Evolutionary conservation across 2,329 filamentous ascomycete species (phyloP).

Genomic region (Tolypocladium inflatum): DNA sequence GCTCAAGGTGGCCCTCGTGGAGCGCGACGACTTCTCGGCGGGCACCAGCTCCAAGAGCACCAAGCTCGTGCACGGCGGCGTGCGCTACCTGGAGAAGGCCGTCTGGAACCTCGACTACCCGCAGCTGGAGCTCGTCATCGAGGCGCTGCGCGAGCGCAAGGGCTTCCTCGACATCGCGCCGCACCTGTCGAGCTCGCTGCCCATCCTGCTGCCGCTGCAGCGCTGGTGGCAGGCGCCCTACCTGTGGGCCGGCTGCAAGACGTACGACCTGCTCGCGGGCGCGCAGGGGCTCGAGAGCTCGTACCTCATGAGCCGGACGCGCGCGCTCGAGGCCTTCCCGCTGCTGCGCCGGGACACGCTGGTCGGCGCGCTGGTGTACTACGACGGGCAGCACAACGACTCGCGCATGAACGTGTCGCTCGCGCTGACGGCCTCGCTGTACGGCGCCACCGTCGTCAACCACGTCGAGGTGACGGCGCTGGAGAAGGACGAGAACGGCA

Average conservation of each 20-base stretch:
- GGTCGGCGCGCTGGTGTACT: slow-evolving; percentile 74
- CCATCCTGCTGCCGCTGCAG: slow-evolving; percentile 74
- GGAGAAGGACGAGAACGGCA: slow-evolving; percentile 60
- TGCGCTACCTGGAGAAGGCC: slow-evolving; percentile 78
- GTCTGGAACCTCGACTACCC: slow-evolving; percentile 79
- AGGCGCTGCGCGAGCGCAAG: slow-evolving; percentile 72
- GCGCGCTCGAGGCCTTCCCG: slow-evolving; percentile 68
- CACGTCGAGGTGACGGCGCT: slow-evolving; percentile 70
- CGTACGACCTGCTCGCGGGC: slow-evolving; percentile 73
- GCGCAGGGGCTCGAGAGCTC: slow-evolving; percentile 76
- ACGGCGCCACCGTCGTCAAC: slow-evolving; percentile 72
- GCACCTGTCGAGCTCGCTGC: slow-evolving; percentile 71
- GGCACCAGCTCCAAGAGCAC: slow-evolving; percentile 83
- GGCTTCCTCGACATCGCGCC: slow-evolving; percentile 78
- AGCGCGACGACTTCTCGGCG: slow-evolving; percentile 73
- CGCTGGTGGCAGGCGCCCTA: slow-evolving; percentile 78
- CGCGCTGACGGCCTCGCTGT: slow-evolving; percentile 69
- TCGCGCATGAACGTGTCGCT: slow-evolving; percentile 81
- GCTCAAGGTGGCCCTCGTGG: slow-evolving; percentile 70
- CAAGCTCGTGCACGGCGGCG: slow-evolving; percentile 77
- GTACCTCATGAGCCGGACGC: slow-evolving; percentile 70
- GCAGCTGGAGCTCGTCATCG: slow-evolving; percentile 72
- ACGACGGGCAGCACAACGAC: slow-evolving; percentile 81
- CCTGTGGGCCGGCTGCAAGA: slow-evolving; percentile 62
- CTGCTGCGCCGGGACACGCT: slow-evolving; percentile 67